A percentile compares a stretch with the other conserved stretches of the same genome.
Evolutionary conservation across 2,329 filamentous ascomycete genomes (phyloP).

Genomic region (Fusarium nematophilum): DNA sequence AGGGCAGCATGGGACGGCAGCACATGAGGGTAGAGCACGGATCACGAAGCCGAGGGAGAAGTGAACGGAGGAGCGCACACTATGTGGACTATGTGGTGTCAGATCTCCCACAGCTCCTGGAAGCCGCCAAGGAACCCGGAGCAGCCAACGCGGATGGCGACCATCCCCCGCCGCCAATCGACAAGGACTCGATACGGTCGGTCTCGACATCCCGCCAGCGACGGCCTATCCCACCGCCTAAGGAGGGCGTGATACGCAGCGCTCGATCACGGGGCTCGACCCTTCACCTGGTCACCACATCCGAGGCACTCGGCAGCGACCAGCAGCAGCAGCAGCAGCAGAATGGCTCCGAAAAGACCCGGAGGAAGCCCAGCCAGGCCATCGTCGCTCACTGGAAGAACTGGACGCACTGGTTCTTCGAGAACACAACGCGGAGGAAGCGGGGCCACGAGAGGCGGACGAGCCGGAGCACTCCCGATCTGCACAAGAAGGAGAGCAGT

Average conservation of each 20-base stretch:
- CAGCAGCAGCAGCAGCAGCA: constrained; percentile 42
- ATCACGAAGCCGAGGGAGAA: constrained; percentile 79
- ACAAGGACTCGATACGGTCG: constrained; percentile 82
- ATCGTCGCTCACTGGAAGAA: constrained; percentile 72
- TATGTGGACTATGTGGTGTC: constrained; percentile 72
- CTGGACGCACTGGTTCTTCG: constrained; percentile 72
- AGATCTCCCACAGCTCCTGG: constrained; percentile 82
- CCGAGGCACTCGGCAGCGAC: constrained; percentile 59
- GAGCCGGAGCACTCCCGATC: constrained; percentile 70
- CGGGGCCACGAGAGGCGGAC: constrained; percentile 61
- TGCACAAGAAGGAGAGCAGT: constrained; percentile 62
- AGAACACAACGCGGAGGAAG: constrained; percentile 66
- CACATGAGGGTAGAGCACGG: constrained; percentile 56
- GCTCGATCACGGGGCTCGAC: constrained; percentile 84
- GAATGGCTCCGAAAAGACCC: constrained; percentile 57
- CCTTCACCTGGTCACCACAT: constrained; percentile 82
- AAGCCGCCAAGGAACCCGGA: constrained; percentile 61
- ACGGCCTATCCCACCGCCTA: constrained; percentile 83
- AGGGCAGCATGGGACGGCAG: constrained; percentile 71
- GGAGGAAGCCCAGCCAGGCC: constrained; percentile 68
- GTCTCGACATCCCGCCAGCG: constrained; percentile 81
- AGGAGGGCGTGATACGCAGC: constrained; percentile 77
- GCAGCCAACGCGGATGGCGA: constrained; percentile 58
- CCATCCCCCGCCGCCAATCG: constrained; percentile 76
- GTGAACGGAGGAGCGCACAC: constrained; percentile 78